Base-by-base conservation (phyloP, 371 early-diverging fungal species). In the Umbelopsis sp. region DNA sequence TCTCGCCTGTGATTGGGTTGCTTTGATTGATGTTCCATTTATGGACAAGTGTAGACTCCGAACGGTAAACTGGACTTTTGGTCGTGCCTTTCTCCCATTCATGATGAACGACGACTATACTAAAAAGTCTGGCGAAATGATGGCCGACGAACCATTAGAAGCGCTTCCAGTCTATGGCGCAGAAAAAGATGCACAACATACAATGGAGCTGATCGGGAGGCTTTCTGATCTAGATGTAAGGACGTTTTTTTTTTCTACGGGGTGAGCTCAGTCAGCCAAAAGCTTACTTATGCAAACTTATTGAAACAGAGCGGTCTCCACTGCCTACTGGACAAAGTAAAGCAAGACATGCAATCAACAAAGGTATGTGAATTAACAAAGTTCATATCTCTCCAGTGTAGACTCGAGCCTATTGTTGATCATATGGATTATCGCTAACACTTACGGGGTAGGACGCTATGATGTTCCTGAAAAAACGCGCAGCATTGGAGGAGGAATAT, bases 401-500 rank as follows among this genome's bases (percentile, higher is more conserved):
- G 41, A 12, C 41, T 29, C 4, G 29, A 29, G 29, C 1, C 4
- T 20, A 37, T 10, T 38, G 35, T 24, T 22, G 50, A 63, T 20
- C 12, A 1, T 38, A 50, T 66, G 50, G 35, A 65, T 65, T 44
- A 65, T 44, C 65, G 18, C 41, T 41, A 41, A 41, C 41, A 41
- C 41, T 41, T 7, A 7, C 41, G 63, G 29, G 24, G 38, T 52
- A 83, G 83, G 86, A 86, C 67, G 74, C 76, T 10, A 69, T 76
- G 11, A 22, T 63, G 0, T 86, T 86, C 53, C 70, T 86, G 38
- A 82, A 81, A 52, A 86, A 86, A 64, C 78, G 87, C 46, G 85
- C 87, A 2, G 69, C 69, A 4, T 78, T 86, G 20, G 87, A 86
- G 70, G 86, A 86, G 65, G 84, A 85, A 50, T 86, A 86, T 64